Evolutionary conservation across 163 green algal species (phyloP).

Genomic region (Scenedesmus sp.): DNA sequence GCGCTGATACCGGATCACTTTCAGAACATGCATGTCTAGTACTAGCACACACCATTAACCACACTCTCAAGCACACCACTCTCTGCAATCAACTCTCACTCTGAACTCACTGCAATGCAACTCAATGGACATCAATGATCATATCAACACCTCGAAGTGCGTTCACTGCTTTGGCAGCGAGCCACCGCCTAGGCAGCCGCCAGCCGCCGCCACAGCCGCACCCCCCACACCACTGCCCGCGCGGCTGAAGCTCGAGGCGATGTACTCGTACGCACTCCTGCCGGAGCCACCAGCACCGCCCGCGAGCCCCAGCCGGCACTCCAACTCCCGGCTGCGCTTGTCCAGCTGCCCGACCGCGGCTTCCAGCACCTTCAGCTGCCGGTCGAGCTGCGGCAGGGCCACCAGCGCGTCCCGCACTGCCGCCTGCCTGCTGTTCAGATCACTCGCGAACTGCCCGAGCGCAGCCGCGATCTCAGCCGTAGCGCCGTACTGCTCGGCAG

Average conservation of each 20-base stretch:
- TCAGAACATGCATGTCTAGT: no score
- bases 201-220: background rate
- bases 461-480: conserved; percentile 46
- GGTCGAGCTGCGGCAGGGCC: conserved; percentile 37
- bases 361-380: conserved; percentile 40
- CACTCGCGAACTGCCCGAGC: conserved; percentile 32
- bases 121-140: no score
- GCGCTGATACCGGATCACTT: no score
- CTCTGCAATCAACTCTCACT: no score
- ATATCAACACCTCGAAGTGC: background rate
- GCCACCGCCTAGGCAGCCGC: conserved; percentile 24
- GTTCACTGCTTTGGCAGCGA: background rate
- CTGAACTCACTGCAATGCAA: no score
- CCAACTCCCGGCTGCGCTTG: conserved; percentile 29
- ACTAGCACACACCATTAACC: no score
- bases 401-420: conserved; percentile 35
- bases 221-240: conserved; percentile 17
- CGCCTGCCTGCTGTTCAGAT: conserved; percentile 39
- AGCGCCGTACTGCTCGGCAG: conserved; percentile 36
- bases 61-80: no score
- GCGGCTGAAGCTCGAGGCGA: conserved; percentile 9
- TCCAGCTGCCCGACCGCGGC: conserved; percentile 27
- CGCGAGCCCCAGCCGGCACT: background rate
- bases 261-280: conserved; percentile 21
- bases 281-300: background rate